These are phyloP conservation scores for Claviceps citrina DNA, from an alignment of 2,329 filamentous ascomycete species.

Conservation along the genomic window DNA sequence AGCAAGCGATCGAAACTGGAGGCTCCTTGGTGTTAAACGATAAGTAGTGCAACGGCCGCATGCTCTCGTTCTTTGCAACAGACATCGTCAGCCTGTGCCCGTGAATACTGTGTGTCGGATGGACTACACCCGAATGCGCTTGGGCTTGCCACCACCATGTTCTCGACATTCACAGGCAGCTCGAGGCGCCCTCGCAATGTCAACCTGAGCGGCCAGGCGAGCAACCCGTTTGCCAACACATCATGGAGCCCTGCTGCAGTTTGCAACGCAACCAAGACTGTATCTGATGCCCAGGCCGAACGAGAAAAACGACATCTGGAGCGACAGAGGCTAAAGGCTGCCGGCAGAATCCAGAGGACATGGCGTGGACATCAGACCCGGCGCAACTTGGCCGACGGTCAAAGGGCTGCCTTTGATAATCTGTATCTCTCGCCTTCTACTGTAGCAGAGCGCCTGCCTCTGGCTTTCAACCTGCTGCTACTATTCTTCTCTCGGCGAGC, in stretches of 20 bases:
- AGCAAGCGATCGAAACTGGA: no score
- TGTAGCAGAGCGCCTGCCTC: slow-evolving; percentile 21
- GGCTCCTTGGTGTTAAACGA: no score
- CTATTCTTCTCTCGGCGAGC: slow-evolving; percentile 31
- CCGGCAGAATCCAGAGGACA: slow-evolving; percentile 56
- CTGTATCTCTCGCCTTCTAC: slow-evolving; percentile 27
- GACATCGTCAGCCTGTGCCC: not conserved
- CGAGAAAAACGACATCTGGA: slow-evolving; percentile 67
- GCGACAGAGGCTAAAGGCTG: slow-evolving; percentile 59
- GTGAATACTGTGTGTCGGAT: not conserved
- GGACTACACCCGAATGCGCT: not conserved
- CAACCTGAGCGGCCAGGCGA: slow-evolving; percentile 74
- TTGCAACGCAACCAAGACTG: slow-evolving; percentile 56
- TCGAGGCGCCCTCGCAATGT: slow-evolving; percentile 78
- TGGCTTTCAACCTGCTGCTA: slow-evolving; percentile 32
- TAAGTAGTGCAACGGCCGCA: slow-evolving; percentile 1
- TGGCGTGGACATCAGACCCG: slow-evolving; percentile 68
- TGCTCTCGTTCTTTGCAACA: not conserved
- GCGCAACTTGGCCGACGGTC: slow-evolving; percentile 37
- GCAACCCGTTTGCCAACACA: slow-evolving; percentile 61
- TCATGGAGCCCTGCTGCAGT: slow-evolving; percentile 40
- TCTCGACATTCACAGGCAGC: slow-evolving; percentile 78
- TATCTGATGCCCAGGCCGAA: slow-evolving; percentile 78
- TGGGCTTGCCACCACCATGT: slow-evolving; percentile 42
- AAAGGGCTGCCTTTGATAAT: slow-evolving; percentile 48